These are phyloP conservation scores for Xylariaceae sp. DNA, from an alignment of 2,329 filamentous ascomycete genomes.

Conservation along the genomic window DNA sequence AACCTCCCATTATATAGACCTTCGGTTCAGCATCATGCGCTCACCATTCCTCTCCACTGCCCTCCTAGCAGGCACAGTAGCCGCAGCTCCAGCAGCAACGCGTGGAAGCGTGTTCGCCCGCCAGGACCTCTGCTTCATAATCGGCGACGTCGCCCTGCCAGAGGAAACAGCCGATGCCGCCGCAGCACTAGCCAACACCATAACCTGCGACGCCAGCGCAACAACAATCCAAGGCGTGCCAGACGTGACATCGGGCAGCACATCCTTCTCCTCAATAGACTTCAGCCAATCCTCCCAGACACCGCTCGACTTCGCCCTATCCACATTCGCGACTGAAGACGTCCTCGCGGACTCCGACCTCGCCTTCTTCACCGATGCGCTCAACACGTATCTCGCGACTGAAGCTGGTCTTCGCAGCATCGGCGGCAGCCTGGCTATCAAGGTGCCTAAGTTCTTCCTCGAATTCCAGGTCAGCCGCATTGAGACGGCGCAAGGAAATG, in stretches of 20 bases:
- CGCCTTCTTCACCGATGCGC: constrained; percentile 48
- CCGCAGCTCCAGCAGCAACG: background rate
- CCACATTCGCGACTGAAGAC: constrained; percentile 49
- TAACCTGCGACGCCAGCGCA: constrained; percentile 48
- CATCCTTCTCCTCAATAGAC: constrained; percentile 54
- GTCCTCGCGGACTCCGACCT: constrained; percentile 51
- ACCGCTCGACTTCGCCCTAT: constrained; percentile 54
- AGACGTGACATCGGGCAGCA: constrained; percentile 51
- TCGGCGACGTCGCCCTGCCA: constrained; percentile 50
- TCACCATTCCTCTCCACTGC: background rate
- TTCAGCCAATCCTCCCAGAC: constrained; percentile 48
- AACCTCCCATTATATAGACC: background rate
- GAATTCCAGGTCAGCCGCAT: constrained; percentile 58
- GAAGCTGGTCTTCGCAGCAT: constrained; percentile 57
- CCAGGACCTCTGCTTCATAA: constrained; percentile 47
- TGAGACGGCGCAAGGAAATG: constrained; percentile 56
- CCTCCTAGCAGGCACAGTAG: background rate
- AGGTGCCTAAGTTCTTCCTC: constrained; percentile 63
- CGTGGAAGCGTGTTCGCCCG: background rate
- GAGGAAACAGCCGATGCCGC: constrained; percentile 46
- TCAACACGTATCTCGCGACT: constrained; percentile 58
- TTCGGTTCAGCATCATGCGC: background rate
- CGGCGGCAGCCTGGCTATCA: constrained; percentile 53
- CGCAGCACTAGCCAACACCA: constrained; percentile 37
- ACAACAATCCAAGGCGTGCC: constrained; percentile 54